Base-by-base conservation (phyloP, 352 stramenopile genomes). In the Pythium coloratum region DNA sequence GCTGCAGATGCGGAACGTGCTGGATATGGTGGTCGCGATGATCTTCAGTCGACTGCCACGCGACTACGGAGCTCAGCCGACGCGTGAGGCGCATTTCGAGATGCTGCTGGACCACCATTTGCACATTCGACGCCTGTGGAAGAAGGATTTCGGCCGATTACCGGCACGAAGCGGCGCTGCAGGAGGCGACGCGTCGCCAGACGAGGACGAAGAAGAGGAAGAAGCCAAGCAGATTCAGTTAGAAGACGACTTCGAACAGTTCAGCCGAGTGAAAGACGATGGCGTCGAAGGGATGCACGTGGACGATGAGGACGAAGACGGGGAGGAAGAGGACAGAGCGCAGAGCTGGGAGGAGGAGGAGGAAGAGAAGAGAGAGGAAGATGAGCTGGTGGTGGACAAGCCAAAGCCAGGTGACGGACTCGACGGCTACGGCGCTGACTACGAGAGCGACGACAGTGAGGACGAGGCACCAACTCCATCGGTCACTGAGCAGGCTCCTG, bases 11-110 rank as follows among this genome's bases (percentile, higher is more conserved):
- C 70, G 12, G 67, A 94, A 92, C 64, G 84, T 95, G 47, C 67
- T 95, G 46, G 88, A 95, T 60, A 95, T 94, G 86, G 78, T 95
- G 36, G 75, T 95, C 8, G 86, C 84, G 16, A 95, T 95, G 88
- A 67, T 94, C 4, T 95, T 95, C 62, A 77, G 80, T 5, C 88
- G 88, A n/a, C 66, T 95, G 57, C 88, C 88, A 38, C 79, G 76
- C n/a, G 82, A 90, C 62, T 87, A 85, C 28, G 72, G 72, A 16
- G 66, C 80, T 30, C 62, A 83, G 26, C 68, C 77, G 24, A 83
- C 80, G 28, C 77, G 73, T n/a, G 81, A 95, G 47, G 72, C 81
- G 44, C 86, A 92, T 50, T 91, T 88, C 42, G 69, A 89, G 65
- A 85, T 88, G 77, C 74, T 95, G 5, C 71, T 92, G 26, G 82